A percentile compares a stretch with the other conserved stretches of the same genome.
Conservation (phyloP, 1,139 yeast genomes). For the Nakaseomyces delphensis region DNA sequence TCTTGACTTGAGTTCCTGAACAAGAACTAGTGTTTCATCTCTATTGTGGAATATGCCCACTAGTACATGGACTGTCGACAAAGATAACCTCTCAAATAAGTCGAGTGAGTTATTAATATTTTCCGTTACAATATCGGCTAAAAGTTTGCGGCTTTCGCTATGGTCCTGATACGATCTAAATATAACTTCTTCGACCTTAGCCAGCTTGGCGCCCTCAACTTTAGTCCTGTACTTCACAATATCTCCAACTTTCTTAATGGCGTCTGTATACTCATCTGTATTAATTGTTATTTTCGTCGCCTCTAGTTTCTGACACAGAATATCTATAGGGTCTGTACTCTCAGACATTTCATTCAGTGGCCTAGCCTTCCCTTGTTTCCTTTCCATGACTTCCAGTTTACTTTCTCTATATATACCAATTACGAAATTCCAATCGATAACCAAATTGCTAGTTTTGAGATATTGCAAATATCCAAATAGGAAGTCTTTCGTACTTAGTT, state of each 20-base stretch:
- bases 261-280: conserved; percentile 7
- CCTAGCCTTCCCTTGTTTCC: not conserved
- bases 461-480: no score
- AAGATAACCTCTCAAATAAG: conserved; percentile 17
- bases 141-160: conserved; percentile 17
- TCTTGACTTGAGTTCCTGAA: conserved; percentile 17
- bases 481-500: no score
- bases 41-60: conserved; percentile 19
- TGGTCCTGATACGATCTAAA: conserved; percentile 26
- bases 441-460: no score
- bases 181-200: conserved; percentile 19
- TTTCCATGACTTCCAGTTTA: not conserved
- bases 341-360: not conserved
- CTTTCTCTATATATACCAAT: no score
- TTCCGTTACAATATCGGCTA: conserved; percentile 13
- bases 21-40: conserved; percentile 15
- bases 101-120: conserved; percentile 16
- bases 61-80: conserved; percentile 17
- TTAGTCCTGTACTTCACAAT: not conserved
- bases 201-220: not conserved
- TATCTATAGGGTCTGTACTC: conserved; percentile 1
- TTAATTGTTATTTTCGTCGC: conserved; percentile 6
- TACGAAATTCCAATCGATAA: no score
- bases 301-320: conserved; percentile 3
- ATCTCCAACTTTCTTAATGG: conserved; percentile 8